Evolutionary conservation across 371 early-diverging fungal genomes (phyloP), one percentile per base, ranked within the genome.

Genomic region (Parasitella parasitica): DNA sequence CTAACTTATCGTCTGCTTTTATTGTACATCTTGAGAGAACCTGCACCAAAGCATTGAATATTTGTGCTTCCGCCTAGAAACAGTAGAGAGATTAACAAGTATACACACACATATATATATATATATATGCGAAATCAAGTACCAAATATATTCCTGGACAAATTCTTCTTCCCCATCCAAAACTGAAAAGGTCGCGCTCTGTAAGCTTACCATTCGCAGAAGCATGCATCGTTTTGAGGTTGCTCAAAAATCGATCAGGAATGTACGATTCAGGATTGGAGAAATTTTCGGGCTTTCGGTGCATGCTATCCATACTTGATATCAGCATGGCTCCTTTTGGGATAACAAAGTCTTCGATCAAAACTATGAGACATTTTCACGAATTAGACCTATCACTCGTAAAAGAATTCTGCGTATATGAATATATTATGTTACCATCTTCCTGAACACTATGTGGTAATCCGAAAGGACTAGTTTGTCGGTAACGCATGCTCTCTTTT

Each of bases 111-210:
- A 20, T 3, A 2, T 4, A 8, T 16, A 46, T 22, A 16, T 1
- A 20, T 32, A 6, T 8, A 8, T 32, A 32, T 32, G 32, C 26
- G 6, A 6, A 28, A 27, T n/a, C n/a, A n/a, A n/a, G 3, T 50
- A 50, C 50, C 30, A 56, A 18, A n/a, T 43, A 28, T 18, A 28
- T 16, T 18, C 39, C 56, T 12, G 57, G 57, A 46, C 46, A 57
- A 13, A 38, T 20, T 32, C 18, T 38, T 34, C 52, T 69, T 56
- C 64, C 69, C 60, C 57, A 69, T 15, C 64, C 64, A 57, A 69
- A 69, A 12, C 27, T 51, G 27, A 48, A 69, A 24, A 57, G 60
- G 53, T 69, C 64, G 12, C 69, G 46, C 5, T 61, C 54, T 11
- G 60, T 36, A 4, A 57, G 22, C 22, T 34, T 52, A 20, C 64